A percentile compares a stretch with the other conserved stretches of the same genome.
Conservation (phyloP, 768 basidiomycete species). For the Hypholoma sublateritium region DNA sequence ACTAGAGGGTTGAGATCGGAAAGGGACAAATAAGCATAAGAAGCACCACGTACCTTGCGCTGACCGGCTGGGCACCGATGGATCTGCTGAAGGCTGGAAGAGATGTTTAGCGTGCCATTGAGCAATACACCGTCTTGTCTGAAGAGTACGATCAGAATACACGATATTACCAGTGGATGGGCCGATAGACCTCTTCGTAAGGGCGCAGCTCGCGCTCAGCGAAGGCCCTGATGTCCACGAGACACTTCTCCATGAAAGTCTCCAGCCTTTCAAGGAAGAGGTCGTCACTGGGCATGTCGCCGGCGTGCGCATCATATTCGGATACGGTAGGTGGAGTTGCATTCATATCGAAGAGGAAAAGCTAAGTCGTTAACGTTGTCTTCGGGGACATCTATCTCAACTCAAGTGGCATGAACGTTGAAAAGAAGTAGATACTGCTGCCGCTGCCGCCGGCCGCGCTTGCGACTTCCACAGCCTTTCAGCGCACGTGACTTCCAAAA, state of each 20-base stretch:
- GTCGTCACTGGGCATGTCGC: slow-evolving; percentile 35
- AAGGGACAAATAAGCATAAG: not conserved
- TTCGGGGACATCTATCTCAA: not conserved
- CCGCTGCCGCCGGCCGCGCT: not conserved
- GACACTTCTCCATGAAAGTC: slow-evolving; percentile 57
- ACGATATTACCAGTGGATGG: slow-evolving; percentile 16
- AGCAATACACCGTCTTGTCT: slow-evolving; percentile 56
- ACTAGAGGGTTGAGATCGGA: slow-evolving; percentile 32
- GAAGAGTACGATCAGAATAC: slow-evolving; percentile 25
- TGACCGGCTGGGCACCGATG: slow-evolving; percentile 1
- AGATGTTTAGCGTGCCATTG: slow-evolving; percentile 64
- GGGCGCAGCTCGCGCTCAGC: slow-evolving; percentile 57
- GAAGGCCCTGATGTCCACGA: slow-evolving; percentile 59
- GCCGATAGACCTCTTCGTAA: slow-evolving; percentile 54
- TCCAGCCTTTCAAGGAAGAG: slow-evolving; percentile 68
- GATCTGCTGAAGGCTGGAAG: slow-evolving; percentile 32
- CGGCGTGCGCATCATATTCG: slow-evolving; percentile 29
- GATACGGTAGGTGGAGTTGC: slow-evolving; percentile 24
- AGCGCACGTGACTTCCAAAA: slow-evolving; percentile 29
- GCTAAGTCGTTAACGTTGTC: not conserved
- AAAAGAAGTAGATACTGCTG: not conserved
- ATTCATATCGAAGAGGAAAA: not conserved
- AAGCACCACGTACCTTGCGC: slow-evolving; percentile 9
- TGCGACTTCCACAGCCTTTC: not conserved
- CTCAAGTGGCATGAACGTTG: not conserved